A percentile compares a stretch with the other conserved stretches of the same genome.
Conservation (phyloP, 257 asterid species). For the Lycium barbarum region DNA sequence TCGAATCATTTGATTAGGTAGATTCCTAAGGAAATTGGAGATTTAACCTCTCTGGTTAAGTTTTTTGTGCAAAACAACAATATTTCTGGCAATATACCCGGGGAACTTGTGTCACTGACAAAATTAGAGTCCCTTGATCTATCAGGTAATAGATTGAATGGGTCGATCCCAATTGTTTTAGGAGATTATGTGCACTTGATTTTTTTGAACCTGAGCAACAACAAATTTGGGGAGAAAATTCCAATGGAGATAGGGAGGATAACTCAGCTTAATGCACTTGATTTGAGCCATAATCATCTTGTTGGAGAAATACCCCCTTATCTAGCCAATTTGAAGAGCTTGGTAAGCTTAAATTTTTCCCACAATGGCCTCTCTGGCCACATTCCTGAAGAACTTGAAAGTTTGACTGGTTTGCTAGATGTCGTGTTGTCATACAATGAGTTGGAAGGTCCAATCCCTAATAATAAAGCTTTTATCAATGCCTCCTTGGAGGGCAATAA, state of each 20-base stretch:
- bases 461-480: neutral
- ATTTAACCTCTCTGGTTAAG: neutral
- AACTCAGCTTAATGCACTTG: too few species aligned
- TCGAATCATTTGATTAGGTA: neutral
- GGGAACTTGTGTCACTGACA: neutral
- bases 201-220: constrained; percentile 4
- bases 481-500: constrained; percentile 20
- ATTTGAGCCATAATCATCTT: too few species aligned
- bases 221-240: too few species aligned
- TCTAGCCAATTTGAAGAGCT: too few species aligned
- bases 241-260: too few species aligned
- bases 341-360: too few species aligned
- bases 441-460: constrained; percentile 29
- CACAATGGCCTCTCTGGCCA: too few species aligned
- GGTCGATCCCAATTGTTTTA: neutral
- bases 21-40: neutral
- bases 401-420: neutral
- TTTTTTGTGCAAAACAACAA: neutral
- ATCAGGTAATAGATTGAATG: neutral
- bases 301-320: too few species aligned
- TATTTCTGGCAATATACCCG: neutral
- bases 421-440: constrained; percentile 27
- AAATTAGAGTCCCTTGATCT: neutral
- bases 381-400: too few species aligned
- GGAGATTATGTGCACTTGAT: neutral